Evolutionary conservation across 2,329 filamentous ascomycete species (phyloP).

Genomic region (Didymella sp.): DNA sequence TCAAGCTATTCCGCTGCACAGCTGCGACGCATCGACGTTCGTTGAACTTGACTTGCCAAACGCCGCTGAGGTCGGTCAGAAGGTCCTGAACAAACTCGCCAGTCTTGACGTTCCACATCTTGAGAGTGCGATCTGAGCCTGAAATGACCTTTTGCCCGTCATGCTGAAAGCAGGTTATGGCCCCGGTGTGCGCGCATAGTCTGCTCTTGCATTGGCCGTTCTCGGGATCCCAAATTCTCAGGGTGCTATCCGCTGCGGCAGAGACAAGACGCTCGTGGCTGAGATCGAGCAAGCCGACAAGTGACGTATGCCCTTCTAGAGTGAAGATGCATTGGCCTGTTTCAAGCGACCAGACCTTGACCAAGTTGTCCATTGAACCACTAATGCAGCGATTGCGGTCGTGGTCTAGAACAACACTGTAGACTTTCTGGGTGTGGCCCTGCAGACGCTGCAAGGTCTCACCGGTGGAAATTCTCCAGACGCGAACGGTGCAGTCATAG

Average conservation of each 20-base stretch:
- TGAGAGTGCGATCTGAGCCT: slow-evolving; percentile 91
- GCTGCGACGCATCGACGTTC: slow-evolving; percentile 93
- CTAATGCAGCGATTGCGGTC: slow-evolving; percentile 94
- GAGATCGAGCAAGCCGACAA: slow-evolving; percentile 90
- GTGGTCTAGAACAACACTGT: slow-evolving; percentile 93
- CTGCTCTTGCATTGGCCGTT: slow-evolving; percentile 88
- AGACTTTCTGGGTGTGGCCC: slow-evolving; percentile 92
- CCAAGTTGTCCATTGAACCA: slow-evolving; percentile 96
- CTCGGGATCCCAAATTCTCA: slow-evolving; percentile 97
- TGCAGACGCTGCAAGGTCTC: slow-evolving; percentile 83
- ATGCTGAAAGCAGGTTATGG: slow-evolving; percentile 98
- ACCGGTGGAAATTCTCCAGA: slow-evolving; percentile 97
- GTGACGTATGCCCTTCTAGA: slow-evolving; percentile 87
- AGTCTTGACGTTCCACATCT: slow-evolving; percentile 97
- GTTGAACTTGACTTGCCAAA: slow-evolving; percentile 99
- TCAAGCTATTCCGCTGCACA: slow-evolving; percentile 89
- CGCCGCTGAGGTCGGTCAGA: slow-evolving; percentile 90
- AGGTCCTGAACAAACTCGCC: slow-evolving; percentile 93
- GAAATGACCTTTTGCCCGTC: slow-evolving; percentile 96
- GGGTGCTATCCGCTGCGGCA: slow-evolving; percentile 91
- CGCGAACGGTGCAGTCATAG: slow-evolving; percentile 92
- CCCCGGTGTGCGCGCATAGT: slow-evolving; percentile 90
- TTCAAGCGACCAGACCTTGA: slow-evolving; percentile 96
- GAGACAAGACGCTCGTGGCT: slow-evolving; percentile 90
- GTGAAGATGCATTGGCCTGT: slow-evolving; percentile 86